These are phyloP conservation scores for Aspergillus neotritici DNA, from an alignment of 2,329 filamentous ascomycete genomes.

Conservation along the genomic window DNA sequence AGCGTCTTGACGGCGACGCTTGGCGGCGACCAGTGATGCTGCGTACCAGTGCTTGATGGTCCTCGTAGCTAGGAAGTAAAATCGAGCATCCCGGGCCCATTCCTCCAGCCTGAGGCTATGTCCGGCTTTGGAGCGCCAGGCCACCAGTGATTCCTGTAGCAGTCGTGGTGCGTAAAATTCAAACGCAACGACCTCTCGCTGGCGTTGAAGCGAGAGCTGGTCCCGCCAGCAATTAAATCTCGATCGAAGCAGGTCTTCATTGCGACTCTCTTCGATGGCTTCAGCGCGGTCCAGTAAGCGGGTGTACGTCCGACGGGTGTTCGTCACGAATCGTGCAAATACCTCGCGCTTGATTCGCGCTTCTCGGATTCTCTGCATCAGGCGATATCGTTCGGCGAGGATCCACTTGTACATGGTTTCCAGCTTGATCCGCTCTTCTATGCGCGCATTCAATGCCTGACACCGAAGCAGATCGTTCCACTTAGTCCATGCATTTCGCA, in stretches of 20 bases:
- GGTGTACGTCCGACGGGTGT: slow-evolving; percentile 33
- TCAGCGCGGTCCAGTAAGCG: slow-evolving; percentile 34
- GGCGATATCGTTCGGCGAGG: slow-evolving; percentile 43
- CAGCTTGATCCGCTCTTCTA: slow-evolving; percentile 52
- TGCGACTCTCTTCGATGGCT: slow-evolving; percentile 28
- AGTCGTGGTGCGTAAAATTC: slow-evolving; percentile 42
- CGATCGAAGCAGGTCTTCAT: slow-evolving; percentile 29
- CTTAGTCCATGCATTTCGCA: slow-evolving; percentile 53
- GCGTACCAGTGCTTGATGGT: slow-evolving; percentile 49
- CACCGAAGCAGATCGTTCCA: slow-evolving; percentile 60
- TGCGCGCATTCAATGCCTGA: slow-evolving; percentile 46
- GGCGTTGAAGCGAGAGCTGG: slow-evolving; percentile 33
- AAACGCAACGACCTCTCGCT: slow-evolving; percentile 37
- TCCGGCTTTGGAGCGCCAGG: slow-evolving; percentile 34
- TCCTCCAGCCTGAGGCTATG: slow-evolving; percentile 45
- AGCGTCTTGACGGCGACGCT: slow-evolving; percentile 50
- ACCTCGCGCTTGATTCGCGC: slow-evolving; percentile 35
- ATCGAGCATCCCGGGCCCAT: slow-evolving; percentile 52
- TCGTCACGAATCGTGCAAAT: slow-evolving; percentile 37
- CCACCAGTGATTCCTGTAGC: slow-evolving; percentile 34
- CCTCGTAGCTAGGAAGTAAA: slow-evolving; percentile 50
- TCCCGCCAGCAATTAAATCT: slow-evolving; percentile 36
- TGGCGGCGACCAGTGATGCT: slow-evolving; percentile 46
- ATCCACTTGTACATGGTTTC: slow-evolving; percentile 58
- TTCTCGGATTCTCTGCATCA: slow-evolving; percentile 38